Base-by-base conservation (phyloP, 169 alveolate genomes). In the Cryptosporidium muris region DNA sequence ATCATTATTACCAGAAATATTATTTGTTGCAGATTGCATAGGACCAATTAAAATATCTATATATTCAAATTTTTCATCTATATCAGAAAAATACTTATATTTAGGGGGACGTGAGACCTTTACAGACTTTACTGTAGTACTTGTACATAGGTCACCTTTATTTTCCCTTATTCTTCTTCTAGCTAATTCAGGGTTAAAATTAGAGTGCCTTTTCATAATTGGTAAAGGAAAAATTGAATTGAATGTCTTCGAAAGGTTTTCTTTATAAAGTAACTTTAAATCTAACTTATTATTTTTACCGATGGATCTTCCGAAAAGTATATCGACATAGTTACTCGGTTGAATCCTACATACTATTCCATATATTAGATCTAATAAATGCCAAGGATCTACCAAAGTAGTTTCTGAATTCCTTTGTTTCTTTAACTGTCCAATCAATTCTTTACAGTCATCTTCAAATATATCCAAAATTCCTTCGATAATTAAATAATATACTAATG, bases 11-110 rank as follows among this genome's bases (percentile, higher is more conserved):
- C 51, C 48, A 42, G 54, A 68, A 43, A 74, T 38, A 37, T 9
- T 74, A 12, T 68, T 68, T 25, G 74, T 68, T 43, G 85, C 47
- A 1, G 85, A 74, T 16, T 74, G 85, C 85, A 74, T 74, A 48
- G 85, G 64, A 16, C 85, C 85, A n/a, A 74, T 43, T 8, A 74
- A 74, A 45, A 74, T 74, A 47, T 74, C 85, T 11, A 74, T 58
- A 47, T 58, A 74, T 36, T 74, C 85, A 74, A 36, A 74, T 11
- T 58, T 47, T 48, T 74, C 85, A 42, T 74, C 85, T 2, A 14
- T 51, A 60, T 74, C 85, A 54, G 40, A 74, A 60, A 47, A 66
- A 58, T 74, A 25, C 36, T 63, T 74, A 49, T 74, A 74, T 74
- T 58, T 74, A 38, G 43, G 34, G 12, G 48, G 62, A 14, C 80